Base-by-base conservation (phyloP, 495 filamentous ascomycete genomes). In the Apodospora peruviana region DNA sequence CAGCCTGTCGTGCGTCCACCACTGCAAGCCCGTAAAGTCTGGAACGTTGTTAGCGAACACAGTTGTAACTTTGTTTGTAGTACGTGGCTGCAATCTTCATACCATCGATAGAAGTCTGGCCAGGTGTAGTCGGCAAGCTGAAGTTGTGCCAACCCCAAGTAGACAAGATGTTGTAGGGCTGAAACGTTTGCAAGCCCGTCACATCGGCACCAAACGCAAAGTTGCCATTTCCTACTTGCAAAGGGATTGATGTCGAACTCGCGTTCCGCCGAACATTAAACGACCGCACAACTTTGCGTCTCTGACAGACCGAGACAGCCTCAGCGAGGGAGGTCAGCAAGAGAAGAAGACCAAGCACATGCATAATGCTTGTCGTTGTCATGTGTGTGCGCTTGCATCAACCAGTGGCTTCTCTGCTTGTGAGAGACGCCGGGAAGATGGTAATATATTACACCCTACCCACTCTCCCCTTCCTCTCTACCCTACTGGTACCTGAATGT, bases 141-240 rank as follows among this genome's bases (percentile, higher is more conserved):
- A 75, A 74, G 54, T 80, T 80, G 64, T 80, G 76, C 77, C 76
- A 80, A 7, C 75, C 73, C 74, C 73, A 79, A 5, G 72, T 72
- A 2, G 73, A 78, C 49, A 82, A 64, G 5, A 70, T 80, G 36
- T 67, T 75, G 55, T 79, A 80, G 14, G 79, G 76, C 52, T 76
- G 71, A 64, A 82, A 82, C 16, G 77, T 83, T 61, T 83, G 78
- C 27, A 78, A 58, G 2, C 76, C 75, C 22, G 75, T 76, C 17
- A 76, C 59, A 46, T 78, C 76, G n/a, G 69, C 71, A 20, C 75
- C 75, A 50, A 78, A 79, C 42, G 74, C 75, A 46, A 80, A 76
- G 55, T 78, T 73, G 5, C 76, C 74, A 58, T 78, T 78, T 27
- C 74, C 75, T 0, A 78, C 72, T 59, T 76, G 74, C 34, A 80